Evolutionary conservation across 768 basidiomycete genomes (phyloP), one percentile per base, ranked within the genome.

Genomic region (Russula lepida): DNA sequence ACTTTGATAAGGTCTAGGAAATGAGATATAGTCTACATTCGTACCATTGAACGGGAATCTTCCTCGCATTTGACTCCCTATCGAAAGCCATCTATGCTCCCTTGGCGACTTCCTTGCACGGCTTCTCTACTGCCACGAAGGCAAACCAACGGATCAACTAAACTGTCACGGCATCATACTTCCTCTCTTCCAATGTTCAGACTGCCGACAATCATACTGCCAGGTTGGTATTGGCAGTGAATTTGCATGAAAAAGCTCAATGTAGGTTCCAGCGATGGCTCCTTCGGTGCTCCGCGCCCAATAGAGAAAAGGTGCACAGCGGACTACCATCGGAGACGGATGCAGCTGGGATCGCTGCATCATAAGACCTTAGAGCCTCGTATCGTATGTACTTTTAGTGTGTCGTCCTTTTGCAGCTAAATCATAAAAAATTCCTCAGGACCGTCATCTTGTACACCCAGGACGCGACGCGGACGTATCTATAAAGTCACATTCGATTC

Each of bases 81-180:
- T 70, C 92, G 49, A 72, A 73, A 55, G 69, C 72, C 4, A 74
- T 86, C 13, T 72, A 88, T 37, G 72, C 70, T 4, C 86, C 88
- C 0, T 71, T 80, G 7, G 77, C 71, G 6, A 74, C 89, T 30
- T 80, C 78, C 3, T 75, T 93, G n/a, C 82, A 84, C 70, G 90
- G 92, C 6, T 93, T 93, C 71, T 94, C 71, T 94, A 93, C 64
- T 84, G 81, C 56, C 92, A 92, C 71, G 84, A 84, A 85, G 0
- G 85, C 88, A 48, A 78, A 88, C 67, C 79, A 89, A 1, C 67
- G 84, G 79, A 1, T 92, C 92, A 3, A 86, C 80, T 6, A 85
- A 86, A 8, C 73, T 82, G 9, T 73, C 77, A 12, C 79, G 88
- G 89, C 89, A 8, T 79, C 84, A 3, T 74, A 76, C 1, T 88